Base-by-base conservation (phyloP, 495 filamentous ascomycete genomes). In the Talaromyces stipitatus region DNA sequence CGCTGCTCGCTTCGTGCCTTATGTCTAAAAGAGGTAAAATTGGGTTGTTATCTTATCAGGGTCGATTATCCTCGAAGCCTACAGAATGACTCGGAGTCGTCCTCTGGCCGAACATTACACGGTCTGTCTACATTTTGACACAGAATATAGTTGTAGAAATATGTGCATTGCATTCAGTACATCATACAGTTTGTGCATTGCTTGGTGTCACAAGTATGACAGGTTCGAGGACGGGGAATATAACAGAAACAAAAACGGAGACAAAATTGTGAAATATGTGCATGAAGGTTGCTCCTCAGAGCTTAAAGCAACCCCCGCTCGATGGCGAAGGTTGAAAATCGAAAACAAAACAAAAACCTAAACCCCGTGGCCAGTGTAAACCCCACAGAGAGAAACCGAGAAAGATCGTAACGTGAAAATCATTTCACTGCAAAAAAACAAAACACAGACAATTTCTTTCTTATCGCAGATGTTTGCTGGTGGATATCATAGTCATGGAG, bases 401-500 rank as follows among this genome's bases (percentile, higher is more conserved):
- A 47, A 47, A 47, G 43, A 26, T 47, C 43, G 43, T 47, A 47
- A 23, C 12, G 43, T 47, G 43, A 47, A 3, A 23, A 26, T 20
- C 22, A 47, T 47, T n/a, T 47, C 43, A 47, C 11, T 10, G 20
- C 18, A 20, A 23, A 23, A 47, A 11, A 47, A 47, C 43, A 47
- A 12, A 7, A 9, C n/a, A 51, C 24, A 50, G 6, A 16, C 14
- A 51, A 30, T n/a, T 28, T 51, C 48, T n/a, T 28, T 51, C 48
- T 51, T 8, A 16, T 51, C 24, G 22, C 14, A 14, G 30, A 14
- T 16, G 3, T 29, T 41, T 41, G 36, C 36, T 2, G 27, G n/a
- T 55, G 33, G 12, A 41, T 22, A 55, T 55, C 54, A 36, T 55
- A 45, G 27, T 57, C 55, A 41, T 57, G 11, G 52, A 38, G 27